A percentile compares a stretch with the other conserved stretches of the same genome.
Conservation (phyloP, 2,329 filamentous ascomycete species). For the Lasiodiplodia citricola region DNA sequence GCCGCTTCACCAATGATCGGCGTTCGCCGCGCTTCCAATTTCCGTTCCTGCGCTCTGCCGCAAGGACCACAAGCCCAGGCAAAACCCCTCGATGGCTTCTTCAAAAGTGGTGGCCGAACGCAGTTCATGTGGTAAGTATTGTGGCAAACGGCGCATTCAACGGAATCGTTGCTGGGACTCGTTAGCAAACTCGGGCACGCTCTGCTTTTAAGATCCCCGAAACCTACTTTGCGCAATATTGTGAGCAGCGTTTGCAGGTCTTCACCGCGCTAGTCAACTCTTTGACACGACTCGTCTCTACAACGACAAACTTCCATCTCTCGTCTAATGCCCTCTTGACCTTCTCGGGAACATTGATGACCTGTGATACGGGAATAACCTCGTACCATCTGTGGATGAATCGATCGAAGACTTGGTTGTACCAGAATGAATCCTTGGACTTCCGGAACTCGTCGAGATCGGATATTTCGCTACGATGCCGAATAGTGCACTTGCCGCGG, state of each 20-base stretch:
- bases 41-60: slow-evolving; percentile 92
- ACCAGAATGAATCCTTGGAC: slow-evolving; percentile 89
- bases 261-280: slow-evolving; percentile 96
- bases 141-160: slow-evolving; percentile 93
- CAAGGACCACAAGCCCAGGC: slow-evolving; percentile 97
- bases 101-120: slow-evolving; percentile 86
- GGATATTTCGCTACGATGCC: slow-evolving; percentile 83
- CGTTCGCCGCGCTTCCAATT: slow-evolving; percentile 86
- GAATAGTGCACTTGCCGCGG: slow-evolving; percentile 90
- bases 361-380: slow-evolving; percentile 86
- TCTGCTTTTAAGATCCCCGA: neutral
- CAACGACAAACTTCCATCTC: slow-evolving; percentile 93
- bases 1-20: slow-evolving; percentile 67
- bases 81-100: slow-evolving; percentile 96
- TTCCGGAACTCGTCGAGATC: slow-evolving; percentile 85
- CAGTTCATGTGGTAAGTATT: slow-evolving; percentile 99
- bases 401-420: slow-evolving; percentile 94
- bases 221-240: slow-evolving; percentile 88
- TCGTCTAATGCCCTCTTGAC: slow-evolving; percentile 97
- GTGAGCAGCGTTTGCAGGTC: slow-evolving; percentile 88
- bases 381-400: slow-evolving; percentile 99
- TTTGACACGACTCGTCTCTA: slow-evolving; percentile 91
- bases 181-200: slow-evolving; percentile 28
- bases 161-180: slow-evolving; percentile 78
- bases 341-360: slow-evolving; percentile 93